Evolutionary conservation across 2,329 filamentous ascomycete species (phyloP).

Genomic region (Aureobasidium leucospermi): DNA sequence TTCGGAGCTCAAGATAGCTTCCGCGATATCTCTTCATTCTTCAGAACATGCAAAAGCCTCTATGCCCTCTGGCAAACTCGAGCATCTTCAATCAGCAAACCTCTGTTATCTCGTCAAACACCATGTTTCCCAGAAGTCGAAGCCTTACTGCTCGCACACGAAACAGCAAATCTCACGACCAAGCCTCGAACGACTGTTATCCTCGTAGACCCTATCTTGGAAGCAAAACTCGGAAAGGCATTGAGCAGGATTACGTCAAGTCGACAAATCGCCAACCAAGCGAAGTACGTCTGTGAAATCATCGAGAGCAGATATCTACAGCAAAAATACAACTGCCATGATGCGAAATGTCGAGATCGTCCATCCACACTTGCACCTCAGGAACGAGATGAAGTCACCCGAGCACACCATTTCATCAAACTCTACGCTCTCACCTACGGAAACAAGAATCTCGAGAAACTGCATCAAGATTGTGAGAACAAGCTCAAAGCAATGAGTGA

Average conservation of each 20-base stretch:
- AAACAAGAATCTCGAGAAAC: neutral
- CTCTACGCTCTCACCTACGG: neutral
- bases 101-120: neutral
- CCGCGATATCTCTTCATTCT: neutral
- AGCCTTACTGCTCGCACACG: neutral
- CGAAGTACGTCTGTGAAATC: conserved; percentile 2
- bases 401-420: conserved; percentile 9
- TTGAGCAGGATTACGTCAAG: neutral
- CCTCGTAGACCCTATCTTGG: neutral
- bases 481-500: neutral
- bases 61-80: neutral
- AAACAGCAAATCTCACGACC: neutral
- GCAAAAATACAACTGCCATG: conserved; percentile 5
- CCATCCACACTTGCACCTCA: neutral
- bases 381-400: neutral
- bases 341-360: conserved; percentile 9
- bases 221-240: neutral
- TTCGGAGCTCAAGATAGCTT: conserved; percentile 11
- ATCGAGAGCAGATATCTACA: conserved; percentile 4
- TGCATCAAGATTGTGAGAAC: neutral
- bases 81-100: neutral
- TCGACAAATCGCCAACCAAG: neutral
- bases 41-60: neutral
- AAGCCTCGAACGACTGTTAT: neutral
- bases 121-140: neutral